Evolutionary conservation across 2,329 filamentous ascomycete genomes (phyloP).

Genomic region (Niveomyces coronatus): DNA sequence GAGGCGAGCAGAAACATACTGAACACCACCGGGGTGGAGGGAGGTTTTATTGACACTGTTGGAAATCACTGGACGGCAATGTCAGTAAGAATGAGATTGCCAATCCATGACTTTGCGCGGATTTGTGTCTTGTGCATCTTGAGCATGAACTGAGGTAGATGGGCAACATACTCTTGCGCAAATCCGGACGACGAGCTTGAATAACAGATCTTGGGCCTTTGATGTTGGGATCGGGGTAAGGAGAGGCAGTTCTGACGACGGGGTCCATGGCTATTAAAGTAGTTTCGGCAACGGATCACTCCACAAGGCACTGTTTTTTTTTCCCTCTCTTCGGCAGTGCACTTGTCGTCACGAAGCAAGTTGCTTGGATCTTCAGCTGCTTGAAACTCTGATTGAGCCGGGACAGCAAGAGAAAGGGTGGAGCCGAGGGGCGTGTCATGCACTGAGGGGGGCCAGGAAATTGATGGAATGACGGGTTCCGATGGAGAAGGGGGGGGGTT

Average conservation of each 20-base stretch:
- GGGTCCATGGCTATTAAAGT: slow-evolving; percentile 33
- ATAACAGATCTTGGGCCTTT: slow-evolving; percentile 30
- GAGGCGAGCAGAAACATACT: too few species aligned
- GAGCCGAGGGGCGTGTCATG: not conserved
- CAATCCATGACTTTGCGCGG: not conserved
- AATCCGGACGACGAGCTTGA: slow-evolving; percentile 26
- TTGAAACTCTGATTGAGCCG: slow-evolving; percentile 9
- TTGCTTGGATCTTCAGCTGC: slow-evolving; percentile 11
- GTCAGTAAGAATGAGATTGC: slow-evolving; percentile 12
- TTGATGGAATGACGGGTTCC: too few species aligned
- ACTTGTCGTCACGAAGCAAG: slow-evolving; percentile 9
- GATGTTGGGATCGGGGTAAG: slow-evolving; percentile 27
- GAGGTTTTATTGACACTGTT: slow-evolving; percentile 78
- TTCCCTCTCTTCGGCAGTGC: slow-evolving; percentile 2
- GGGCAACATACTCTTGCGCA: slow-evolving; percentile 31
- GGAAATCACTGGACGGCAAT: slow-evolving; percentile 34
- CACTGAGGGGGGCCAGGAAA: not conserved
- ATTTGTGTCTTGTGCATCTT: slow-evolving; percentile 7
- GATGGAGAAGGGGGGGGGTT: slow-evolving; percentile 3
- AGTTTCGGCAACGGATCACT: slow-evolving; percentile 11
- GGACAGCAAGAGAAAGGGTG: too few species aligned
- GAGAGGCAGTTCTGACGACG: slow-evolving; percentile 27
- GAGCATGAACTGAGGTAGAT: slow-evolving; percentile 5
- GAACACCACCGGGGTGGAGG: slow-evolving; percentile 81
- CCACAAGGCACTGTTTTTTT: slow-evolving; percentile 10